Evolutionary conservation across 2,329 filamentous ascomycete species (phyloP).

Genomic region (Diaporthe sp.): DNA sequence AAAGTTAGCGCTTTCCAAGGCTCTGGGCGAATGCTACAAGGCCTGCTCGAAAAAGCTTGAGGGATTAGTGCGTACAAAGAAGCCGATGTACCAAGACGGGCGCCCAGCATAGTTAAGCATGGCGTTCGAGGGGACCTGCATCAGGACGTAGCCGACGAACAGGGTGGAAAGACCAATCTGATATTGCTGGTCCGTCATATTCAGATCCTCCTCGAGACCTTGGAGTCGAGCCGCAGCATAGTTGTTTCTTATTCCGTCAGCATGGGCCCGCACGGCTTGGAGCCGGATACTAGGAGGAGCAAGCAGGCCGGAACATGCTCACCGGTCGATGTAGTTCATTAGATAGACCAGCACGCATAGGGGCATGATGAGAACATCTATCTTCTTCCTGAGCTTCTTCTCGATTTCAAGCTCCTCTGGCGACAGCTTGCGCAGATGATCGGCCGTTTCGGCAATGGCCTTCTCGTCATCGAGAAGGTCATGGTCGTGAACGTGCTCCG

Average conservation of each 20-base stretch:
- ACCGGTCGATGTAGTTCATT: slow-evolving; percentile 71
- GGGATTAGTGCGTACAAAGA: slow-evolving; percentile 45
- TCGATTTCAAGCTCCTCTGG: slow-evolving; percentile 55
- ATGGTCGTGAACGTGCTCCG: slow-evolving; percentile 31
- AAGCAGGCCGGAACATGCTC: neutral
- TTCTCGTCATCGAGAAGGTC: slow-evolving; percentile 26
- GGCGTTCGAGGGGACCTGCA: slow-evolving; percentile 41
- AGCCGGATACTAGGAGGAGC: neutral
- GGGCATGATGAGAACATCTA: slow-evolving; percentile 73
- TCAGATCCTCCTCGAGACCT: slow-evolving; percentile 52
- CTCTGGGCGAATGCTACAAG: neutral
- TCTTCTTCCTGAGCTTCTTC: slow-evolving; percentile 68
- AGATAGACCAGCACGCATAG: slow-evolving; percentile 78
- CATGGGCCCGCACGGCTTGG: slow-evolving; percentile 30
- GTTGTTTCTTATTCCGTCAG: slow-evolving; percentile 36
- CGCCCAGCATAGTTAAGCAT: slow-evolving; percentile 45
- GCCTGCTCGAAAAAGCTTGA: neutral
- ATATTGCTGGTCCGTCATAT: slow-evolving; percentile 46
- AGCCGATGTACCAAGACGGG: slow-evolving; percentile 46
- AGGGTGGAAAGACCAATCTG: slow-evolving; percentile 45
- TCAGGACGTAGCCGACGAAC: slow-evolving; percentile 43
- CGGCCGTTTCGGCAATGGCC: neutral
- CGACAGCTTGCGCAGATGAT: slow-evolving; percentile 28
- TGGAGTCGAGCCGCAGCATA: slow-evolving; percentile 59
- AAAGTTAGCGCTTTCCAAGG: slow-evolving; percentile 7